Evolutionary conservation across 208 protist genomes (phyloP).

Genomic region (Histomonas meleagridis): DNA sequence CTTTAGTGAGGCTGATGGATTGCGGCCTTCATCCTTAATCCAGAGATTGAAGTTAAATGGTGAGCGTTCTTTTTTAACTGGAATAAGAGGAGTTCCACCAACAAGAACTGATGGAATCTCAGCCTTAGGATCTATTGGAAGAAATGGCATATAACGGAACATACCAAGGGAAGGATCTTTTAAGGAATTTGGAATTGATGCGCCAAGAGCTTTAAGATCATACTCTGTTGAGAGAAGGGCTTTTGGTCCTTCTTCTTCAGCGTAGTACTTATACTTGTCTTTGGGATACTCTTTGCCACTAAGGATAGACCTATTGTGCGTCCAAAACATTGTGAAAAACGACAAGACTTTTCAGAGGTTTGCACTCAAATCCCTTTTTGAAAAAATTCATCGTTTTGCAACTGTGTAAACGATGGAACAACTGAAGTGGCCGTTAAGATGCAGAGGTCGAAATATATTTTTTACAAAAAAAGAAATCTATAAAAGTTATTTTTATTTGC

Average conservation of each 20-base stretch:
- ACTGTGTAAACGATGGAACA: too few species aligned
- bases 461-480: too few species aligned
- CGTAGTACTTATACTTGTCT: neutral
- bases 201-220: neutral
- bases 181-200: neutral
- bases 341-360: too few species aligned
- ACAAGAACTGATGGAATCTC: neutral
- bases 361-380: too few species aligned
- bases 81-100: neutral
- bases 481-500: too few species aligned
- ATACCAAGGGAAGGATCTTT: neutral
- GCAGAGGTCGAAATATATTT: too few species aligned
- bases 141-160: constrained; percentile 6
- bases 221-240: neutral
- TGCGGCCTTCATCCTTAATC: neutral
- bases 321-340: too few species aligned
- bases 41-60: neutral
- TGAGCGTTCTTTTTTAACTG: neutral
- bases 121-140: constrained; percentile 3
- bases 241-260: neutral
- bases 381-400: too few species aligned
- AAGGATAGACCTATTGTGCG: too few species aligned
- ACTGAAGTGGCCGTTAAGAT: too few species aligned
- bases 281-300: neutral
- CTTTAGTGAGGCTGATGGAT: neutral